Evolutionary conservation across 2,329 filamentous ascomycete species (phyloP).

Genomic region (Colletotrichum sp.): DNA sequence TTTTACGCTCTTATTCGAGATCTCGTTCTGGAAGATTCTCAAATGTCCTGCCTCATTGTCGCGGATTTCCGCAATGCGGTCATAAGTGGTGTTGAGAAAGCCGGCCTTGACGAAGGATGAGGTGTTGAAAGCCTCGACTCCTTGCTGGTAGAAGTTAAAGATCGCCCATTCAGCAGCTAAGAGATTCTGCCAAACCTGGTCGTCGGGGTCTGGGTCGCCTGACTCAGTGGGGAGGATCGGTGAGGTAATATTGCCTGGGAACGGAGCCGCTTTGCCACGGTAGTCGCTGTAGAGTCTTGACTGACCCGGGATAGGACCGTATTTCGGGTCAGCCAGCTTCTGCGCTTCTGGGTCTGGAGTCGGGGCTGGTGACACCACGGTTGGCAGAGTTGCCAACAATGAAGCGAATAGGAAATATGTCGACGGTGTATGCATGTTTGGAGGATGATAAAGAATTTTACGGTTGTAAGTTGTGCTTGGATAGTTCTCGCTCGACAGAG

Average conservation of each 20-base stretch:
- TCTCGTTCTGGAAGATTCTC: conserved; percentile 47
- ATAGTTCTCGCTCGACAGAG: background rate
- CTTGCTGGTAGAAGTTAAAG: conserved; percentile 45
- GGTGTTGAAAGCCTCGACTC: conserved; percentile 42
- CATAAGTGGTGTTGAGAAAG: conserved; percentile 23
- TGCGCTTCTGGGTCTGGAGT: background rate
- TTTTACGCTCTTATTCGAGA: conserved; percentile 44
- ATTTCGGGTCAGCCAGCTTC: background rate
- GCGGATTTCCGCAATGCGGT: conserved; percentile 31
- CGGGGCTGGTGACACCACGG: background rate
- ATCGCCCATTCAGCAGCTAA: conserved; percentile 49
- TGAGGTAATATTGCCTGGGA: background rate
- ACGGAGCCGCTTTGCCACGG: background rate
- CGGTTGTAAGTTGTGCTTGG: background rate
- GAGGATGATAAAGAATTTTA: background rate
- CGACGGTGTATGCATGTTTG: background rate
- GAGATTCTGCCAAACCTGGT: conserved; percentile 48
- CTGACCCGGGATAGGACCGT: background rate
- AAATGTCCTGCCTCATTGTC: conserved; percentile 51
- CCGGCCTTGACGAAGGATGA: conserved; percentile 5
- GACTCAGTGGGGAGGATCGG: background rate
- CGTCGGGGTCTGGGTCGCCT: conserved; percentile 36
- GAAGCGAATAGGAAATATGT: background rate
- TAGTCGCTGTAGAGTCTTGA: background rate
- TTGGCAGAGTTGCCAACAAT: background rate